Base-by-base conservation (phyloP, 306 rosid species). In the Cicer yamashitae region DNA sequence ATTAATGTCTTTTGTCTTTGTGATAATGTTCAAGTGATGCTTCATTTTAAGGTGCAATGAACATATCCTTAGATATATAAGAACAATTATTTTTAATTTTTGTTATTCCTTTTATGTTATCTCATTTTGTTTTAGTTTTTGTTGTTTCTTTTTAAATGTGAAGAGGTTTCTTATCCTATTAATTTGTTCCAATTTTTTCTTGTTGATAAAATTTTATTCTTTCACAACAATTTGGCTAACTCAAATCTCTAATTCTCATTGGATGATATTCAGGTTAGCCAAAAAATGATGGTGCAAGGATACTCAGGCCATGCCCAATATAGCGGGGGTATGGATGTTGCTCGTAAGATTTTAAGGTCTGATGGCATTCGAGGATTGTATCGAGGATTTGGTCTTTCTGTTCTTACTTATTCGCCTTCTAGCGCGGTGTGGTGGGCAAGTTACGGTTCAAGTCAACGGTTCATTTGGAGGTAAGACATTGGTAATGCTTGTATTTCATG, bases 341-440 rank as follows among this genome's bases (percentile, higher is more conserved):
- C 81, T 82, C 91, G 93, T 51, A 88, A 85, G 76, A 74, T 94
- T 74, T 13, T 94, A 72, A 89, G 77, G 79, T 30, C 89, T 8
- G 85, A 92, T 47, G 97, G 99, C 38, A 84, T 94, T 76, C 56
- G 90, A 25, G 99, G 99, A 82, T 77, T 94, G 41, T 94, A 92
- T 83, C 89, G 93, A 74, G 99, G 99, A 72, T 94, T 92, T 79
- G 97, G 99, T 65, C 89, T 94, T 69, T 94, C 97, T 52, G 86
- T 84, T 77, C 66, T 92, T 88, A 94, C 99, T 71, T 92, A 94
- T 81, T 80, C 97, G 54, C 97, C 99, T 76, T 84, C 99, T 34
- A 92, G 93, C 64, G 99, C 99, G 67, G 97, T 92, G 54, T 94
- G 99, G 99, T 94, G 99, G 99, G 99, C 99, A 72, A 94, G 96